A percentile compares a stretch with the other conserved stretches of the same genome.
Conservation (phyloP, 306 rosid species). For the Casuarina glauca region DNA sequence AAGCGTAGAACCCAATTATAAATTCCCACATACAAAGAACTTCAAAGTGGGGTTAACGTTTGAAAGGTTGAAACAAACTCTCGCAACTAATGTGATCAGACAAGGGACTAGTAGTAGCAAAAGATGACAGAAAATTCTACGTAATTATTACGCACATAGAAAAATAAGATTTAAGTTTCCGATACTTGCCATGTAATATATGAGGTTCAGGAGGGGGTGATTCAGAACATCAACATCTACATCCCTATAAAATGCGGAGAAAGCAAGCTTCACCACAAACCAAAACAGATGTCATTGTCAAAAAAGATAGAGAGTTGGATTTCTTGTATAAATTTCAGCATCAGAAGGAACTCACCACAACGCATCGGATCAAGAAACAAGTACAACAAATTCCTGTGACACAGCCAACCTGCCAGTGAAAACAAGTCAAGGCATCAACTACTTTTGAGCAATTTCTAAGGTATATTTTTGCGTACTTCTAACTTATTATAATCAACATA, state of each 20-base stretch:
- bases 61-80: background rate
- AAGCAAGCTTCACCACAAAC: conserved; percentile 48
- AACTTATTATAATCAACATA: background rate
- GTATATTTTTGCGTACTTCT: background rate
- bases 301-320: conserved; percentile 7
- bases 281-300: conserved; percentile 24
- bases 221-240: conserved; percentile 55
- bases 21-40: background rate
- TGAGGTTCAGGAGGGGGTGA: conserved; percentile 65
- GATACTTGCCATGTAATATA: conserved; percentile 65
- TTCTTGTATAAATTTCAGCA: conserved; percentile 2
- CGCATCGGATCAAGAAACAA: conserved; percentile 76
- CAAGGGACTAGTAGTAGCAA: background rate
- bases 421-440: conserved; percentile 20
- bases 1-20: background rate
- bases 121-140: conserved; percentile 3
- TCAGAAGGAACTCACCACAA: conserved; percentile 53
- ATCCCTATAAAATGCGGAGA: conserved; percentile 51
- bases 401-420: conserved; percentile 61
- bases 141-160: background rate
- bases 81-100: background rate
- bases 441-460: background rate
- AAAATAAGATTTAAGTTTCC: background rate
- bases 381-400: conserved; percentile 71
- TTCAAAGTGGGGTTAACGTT: background rate